phyloP scores from a whole-genome alignment of 2,329 filamentous ascomycete species.

The Hypoxylon sp. region DNA sequence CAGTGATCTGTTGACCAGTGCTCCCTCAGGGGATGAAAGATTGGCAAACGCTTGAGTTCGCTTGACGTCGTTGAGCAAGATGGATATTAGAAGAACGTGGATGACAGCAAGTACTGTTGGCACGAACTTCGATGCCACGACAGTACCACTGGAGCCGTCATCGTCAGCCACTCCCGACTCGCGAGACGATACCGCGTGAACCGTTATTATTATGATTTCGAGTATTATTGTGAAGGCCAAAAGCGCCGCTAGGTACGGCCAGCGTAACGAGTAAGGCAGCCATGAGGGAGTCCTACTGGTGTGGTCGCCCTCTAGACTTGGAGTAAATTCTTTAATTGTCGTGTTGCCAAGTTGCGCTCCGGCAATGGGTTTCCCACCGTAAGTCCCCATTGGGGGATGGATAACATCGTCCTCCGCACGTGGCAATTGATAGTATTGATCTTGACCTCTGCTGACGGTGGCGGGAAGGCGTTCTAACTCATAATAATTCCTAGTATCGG shows the following conservation, averaged over 20 bases:
- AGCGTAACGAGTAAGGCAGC: slow-evolving; percentile 32
- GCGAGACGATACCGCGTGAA: slow-evolving; percentile 24
- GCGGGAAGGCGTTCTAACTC: slow-evolving; percentile 1
- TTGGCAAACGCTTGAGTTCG: slow-evolving; percentile 30
- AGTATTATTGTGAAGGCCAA: slow-evolving; percentile 15
- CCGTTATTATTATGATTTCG: slow-evolving; percentile 11
- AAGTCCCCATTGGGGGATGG: neutral
- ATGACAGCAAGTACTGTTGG: slow-evolving; percentile 28
- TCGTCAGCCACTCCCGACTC: slow-evolving; percentile 24
- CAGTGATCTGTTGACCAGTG: slow-evolving; percentile 15
- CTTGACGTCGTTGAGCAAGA: slow-evolving; percentile 31
- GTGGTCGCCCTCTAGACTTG: neutral
- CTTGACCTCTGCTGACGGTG: neutral
- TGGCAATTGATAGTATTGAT: slow-evolving; percentile 1
- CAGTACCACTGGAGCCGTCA: slow-evolving; percentile 16
- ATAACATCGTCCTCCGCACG: slow-evolving; percentile 1
- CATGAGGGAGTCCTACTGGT: slow-evolving; percentile 6
- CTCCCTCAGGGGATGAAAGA: slow-evolving; percentile 23
- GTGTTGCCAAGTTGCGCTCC: neutral
- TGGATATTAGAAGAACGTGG: slow-evolving; percentile 26
- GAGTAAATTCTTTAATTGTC: slow-evolving; percentile 1
- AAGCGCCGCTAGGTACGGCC: slow-evolving; percentile 16
- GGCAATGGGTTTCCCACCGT: neutral
- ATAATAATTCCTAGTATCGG: slow-evolving; percentile 1
- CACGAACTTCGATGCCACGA: slow-evolving; percentile 26